Evolutionary conservation across 129 eudicot genomes (phyloP).

Genomic region (Tagetes erecta): DNA sequence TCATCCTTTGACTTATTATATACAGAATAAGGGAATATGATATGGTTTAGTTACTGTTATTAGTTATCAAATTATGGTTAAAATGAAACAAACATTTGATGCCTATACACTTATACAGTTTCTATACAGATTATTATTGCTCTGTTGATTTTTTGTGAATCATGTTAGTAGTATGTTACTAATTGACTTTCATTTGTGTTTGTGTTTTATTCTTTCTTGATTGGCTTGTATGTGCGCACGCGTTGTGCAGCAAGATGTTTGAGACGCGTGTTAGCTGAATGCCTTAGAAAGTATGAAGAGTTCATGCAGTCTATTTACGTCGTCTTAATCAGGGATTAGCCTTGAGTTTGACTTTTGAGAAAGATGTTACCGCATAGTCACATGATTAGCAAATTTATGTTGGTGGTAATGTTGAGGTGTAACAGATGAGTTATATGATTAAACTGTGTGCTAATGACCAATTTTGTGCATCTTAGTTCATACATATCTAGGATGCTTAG

Average conservation of each 20-base stretch:
- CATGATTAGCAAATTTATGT: neutral
- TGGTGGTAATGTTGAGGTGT: neutral
- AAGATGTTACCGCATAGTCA: neutral
- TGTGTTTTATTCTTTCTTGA: neutral
- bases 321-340: neutral
- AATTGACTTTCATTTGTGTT: neutral
- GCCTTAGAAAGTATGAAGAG: neutral
- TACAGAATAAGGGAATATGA: constrained; percentile 28
- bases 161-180: neutral
- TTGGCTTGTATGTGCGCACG: neutral
- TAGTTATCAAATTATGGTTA: constrained; percentile 15
- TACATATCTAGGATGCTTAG: neutral
- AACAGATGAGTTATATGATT: neutral
- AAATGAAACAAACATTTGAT: constrained; percentile 19
- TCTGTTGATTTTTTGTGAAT: neutral
- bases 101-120: constrained; percentile 16
- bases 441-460: neutral
- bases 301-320: neutral
- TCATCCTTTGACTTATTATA: constrained; percentile 20
- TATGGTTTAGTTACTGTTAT: constrained; percentile 11
- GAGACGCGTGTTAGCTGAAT: neutral
- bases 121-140: constrained; percentile 11
- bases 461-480: constrained; percentile 10
- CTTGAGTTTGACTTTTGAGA: neutral
- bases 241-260: neutral